Percentiles rank a stretch among this genome's conserved stretches.
Evolutionary conservation across 1,284 basidiomycete species (phyloP).

Genomic region (Stygiomarasmius scandens): DNA sequence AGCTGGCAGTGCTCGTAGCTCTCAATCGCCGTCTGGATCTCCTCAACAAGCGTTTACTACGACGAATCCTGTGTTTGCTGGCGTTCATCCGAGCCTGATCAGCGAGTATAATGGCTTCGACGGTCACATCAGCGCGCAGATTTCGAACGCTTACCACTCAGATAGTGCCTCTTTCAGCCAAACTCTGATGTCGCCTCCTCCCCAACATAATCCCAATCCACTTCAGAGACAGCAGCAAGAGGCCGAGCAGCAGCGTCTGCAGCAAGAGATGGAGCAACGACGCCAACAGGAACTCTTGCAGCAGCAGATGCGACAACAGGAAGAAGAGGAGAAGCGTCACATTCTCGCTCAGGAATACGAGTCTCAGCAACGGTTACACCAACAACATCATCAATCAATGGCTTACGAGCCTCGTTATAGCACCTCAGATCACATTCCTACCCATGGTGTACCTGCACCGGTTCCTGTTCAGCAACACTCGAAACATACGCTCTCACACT

Average conservation of each 20-base stretch:
- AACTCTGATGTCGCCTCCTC: no score
- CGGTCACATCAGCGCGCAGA: constrained; percentile 56
- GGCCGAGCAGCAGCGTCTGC: constrained; percentile 19
- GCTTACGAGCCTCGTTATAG: constrained; percentile 11
- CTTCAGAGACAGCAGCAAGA: constrained; percentile 15
- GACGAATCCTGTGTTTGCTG: constrained; percentile 43
- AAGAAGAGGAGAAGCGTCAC: constrained; percentile 19
- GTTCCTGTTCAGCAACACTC: constrained; percentile 10
- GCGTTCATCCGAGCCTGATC: constrained; percentile 61
- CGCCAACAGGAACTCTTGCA: constrained; percentile 19
- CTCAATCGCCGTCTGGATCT: constrained; percentile 22
- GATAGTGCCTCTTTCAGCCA: constrained; percentile 37
- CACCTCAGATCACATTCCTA: background rate
- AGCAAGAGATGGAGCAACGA: constrained; percentile 21
- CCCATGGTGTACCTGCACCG: constrained; percentile 11
- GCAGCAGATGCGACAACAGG: constrained; percentile 29
- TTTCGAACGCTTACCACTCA: constrained; percentile 48
- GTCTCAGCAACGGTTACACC: no score
- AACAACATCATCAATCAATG: constrained; percentile 19
- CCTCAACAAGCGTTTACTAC: constrained; percentile 26
- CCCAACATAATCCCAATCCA: background rate
- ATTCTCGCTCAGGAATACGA: constrained; percentile 8
- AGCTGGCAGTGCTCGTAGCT: constrained; percentile 11
- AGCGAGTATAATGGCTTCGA: constrained; percentile 63
- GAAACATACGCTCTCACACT: constrained; percentile 14